Conservation (phyloP, 78 protist species). For the Pigoraptor vietnamica region DNA sequence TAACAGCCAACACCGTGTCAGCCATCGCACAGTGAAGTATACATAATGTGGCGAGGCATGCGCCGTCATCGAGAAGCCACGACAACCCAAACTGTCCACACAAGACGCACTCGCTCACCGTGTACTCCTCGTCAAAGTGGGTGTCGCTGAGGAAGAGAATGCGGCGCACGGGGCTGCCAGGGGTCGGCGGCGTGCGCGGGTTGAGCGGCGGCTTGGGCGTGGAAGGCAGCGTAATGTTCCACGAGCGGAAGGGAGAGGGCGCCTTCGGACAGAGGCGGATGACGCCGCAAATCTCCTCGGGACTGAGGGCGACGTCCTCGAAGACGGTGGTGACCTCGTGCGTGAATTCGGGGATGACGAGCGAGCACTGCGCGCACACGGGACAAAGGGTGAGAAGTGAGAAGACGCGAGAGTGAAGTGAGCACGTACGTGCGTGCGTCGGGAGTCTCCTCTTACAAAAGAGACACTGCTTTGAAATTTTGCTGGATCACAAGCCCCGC, state of each 20-base stretch:
- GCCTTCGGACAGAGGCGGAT: not conserved
- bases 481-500: no score
- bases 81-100: not conserved
- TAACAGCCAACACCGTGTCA: no score
- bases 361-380: slow-evolving; percentile 1
- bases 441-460: not conserved
- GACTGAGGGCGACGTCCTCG: not conserved
- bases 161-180: not conserved
- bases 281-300: not conserved
- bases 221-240: not conserved
- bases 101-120: not conserved
- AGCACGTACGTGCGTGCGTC: no score
- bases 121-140: not conserved
- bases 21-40: no score
- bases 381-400: not conserved
- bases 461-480: not conserved
- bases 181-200: not conserved
- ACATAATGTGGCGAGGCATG: no score
- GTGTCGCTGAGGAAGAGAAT: not conserved
- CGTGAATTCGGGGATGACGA: not conserved
- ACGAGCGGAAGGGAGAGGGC: not conserved
- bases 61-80: no score
- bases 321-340: not conserved
- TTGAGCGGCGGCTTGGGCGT: not conserved
- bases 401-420: not conserved